phyloP scores from a whole-genome alignment of 2,329 filamentous ascomycete genomes.

The Ilyonectria robusta region DNA sequence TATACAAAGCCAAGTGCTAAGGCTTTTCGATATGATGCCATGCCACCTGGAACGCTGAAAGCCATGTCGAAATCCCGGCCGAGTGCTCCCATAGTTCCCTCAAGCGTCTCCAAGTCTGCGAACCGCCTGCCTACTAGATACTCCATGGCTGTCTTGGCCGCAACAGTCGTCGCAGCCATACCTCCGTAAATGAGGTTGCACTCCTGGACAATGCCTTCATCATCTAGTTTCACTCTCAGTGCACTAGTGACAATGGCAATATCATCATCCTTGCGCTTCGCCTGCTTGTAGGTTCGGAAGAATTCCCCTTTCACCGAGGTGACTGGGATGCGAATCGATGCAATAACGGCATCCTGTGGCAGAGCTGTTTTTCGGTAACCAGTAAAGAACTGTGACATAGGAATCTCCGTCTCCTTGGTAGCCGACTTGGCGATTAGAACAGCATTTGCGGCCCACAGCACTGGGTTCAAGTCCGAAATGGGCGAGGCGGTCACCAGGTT shows the following conservation, averaged over 20 bases:
- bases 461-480: conserved; percentile 96
- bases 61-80: conserved; percentile 89
- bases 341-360: conserved; percentile 85
- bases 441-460: conserved; percentile 89
- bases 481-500: conserved; percentile 95
- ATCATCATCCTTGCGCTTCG: conserved; percentile 97
- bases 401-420: conserved; percentile 83
- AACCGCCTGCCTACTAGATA: conserved; percentile 85
- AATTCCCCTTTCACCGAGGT: conserved; percentile 83
- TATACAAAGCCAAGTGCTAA: conserved; percentile 96
- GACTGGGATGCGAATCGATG: conserved; percentile 87
- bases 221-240: conserved; percentile 79
- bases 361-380: conserved; percentile 91
- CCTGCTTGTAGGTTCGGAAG: conserved; percentile 93
- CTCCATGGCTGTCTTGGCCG: conserved; percentile 82
- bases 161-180: conserved; percentile 93
- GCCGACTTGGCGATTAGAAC: conserved; percentile 85
- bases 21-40: conserved; percentile 96
- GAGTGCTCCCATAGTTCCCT: conserved; percentile 91
- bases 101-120: conserved; percentile 84
- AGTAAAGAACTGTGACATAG: conserved; percentile 93
- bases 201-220: conserved; percentile 78
- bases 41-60: conserved; percentile 94
- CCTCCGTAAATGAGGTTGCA: conserved; percentile 92
- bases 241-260: conserved; percentile 97